These are phyloP conservation scores for Thalia dealbata DNA, from an alignment of 176 grass and related monocot species.

Conservation along the genomic window DNA sequence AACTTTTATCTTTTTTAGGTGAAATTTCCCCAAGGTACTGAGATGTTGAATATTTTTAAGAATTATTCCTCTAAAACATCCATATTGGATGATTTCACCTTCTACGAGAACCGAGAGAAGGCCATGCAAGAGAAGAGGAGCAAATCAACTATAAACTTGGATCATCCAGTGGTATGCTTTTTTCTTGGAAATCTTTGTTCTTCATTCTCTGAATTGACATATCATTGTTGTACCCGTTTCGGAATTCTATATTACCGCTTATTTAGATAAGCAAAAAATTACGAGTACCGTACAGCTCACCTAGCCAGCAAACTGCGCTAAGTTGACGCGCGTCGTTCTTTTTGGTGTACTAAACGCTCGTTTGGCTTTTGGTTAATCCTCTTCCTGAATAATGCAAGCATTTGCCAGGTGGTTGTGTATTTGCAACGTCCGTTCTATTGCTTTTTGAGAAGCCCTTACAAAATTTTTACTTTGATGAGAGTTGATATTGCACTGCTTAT, in stretches of 20 bases:
- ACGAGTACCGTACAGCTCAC: background rate
- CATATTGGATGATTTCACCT: constrained; percentile 87
- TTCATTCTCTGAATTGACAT: background rate
- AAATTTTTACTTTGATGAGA: background rate
- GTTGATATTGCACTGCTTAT: constrained; percentile 1
- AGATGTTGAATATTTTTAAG: constrained; percentile 80
- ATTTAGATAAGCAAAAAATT: too few relatives aligned
- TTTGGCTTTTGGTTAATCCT: too few relatives aligned
- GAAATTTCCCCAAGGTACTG: constrained; percentile 65
- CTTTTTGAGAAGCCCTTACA: background rate
- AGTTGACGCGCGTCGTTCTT: background rate
- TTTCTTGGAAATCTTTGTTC: background rate
- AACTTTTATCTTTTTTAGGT: constrained; percentile 31
- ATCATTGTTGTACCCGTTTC: background rate
- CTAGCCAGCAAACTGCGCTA: background rate
- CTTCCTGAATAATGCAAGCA: background rate
- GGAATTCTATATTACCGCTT: background rate
- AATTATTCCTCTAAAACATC: constrained; percentile 71
- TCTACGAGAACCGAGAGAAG: constrained; percentile 78
- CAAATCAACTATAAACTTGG: constrained; percentile 31
- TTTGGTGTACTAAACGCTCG: too few relatives aligned
- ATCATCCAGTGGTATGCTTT: constrained; percentile 33
- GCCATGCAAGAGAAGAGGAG: constrained; percentile 78
- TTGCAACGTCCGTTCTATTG: background rate
- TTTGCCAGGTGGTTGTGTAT: background rate